Base-by-base conservation (phyloP, 257 asterid genomes). In the Paulownia fortunei region DNA sequence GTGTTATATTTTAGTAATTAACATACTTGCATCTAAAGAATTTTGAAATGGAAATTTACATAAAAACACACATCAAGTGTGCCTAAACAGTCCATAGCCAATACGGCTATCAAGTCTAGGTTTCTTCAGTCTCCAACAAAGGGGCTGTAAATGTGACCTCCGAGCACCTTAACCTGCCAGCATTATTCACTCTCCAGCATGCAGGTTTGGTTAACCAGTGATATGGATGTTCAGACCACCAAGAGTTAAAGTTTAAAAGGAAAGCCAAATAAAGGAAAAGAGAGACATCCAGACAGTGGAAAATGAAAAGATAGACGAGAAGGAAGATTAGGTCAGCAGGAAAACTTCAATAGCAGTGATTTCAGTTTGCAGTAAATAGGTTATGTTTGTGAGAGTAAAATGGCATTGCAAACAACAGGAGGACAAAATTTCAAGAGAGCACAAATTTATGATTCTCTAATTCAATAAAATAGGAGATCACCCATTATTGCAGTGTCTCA, bases 191-290 rank as follows among this genome's bases (percentile, higher is more conserved):
- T 64, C 69, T 73, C 39, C 6, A 47, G 55, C 74, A 18, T 7
- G 21, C 23, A 49, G 39, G 66, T 34, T 64, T 5, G 44, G 5
- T 54, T 12, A 77, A 23, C 24, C 60, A 27, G 69, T 16, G 10
- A 23, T 41, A 11, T 54, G 80, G 68, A 77, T 77, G 24, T 76
- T 55, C 41, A n/a, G 9, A 60, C 49, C 62, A 74, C 79, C 60
- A 41, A 68, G 19, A 23, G 55, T 55, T 39, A 24, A 47, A 62
- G 47, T 12, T 46, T 8, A 23, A 27, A 19, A 49, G 42, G 42
- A 46, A 30, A 12, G 47, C 4, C 34, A 4, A 54, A 55, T 0
- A 19, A 74, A 49, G 66, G 66, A 30, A 64, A 23, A 49, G 19
- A 52, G 36, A 18, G n/a, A 70, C 73, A 41, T 19, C 19, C 56